These are phyloP conservation scores for Trichophyton schoenleinii DNA, from an alignment of 2,329 filamentous ascomycete genomes.

Conservation along the genomic window DNA sequence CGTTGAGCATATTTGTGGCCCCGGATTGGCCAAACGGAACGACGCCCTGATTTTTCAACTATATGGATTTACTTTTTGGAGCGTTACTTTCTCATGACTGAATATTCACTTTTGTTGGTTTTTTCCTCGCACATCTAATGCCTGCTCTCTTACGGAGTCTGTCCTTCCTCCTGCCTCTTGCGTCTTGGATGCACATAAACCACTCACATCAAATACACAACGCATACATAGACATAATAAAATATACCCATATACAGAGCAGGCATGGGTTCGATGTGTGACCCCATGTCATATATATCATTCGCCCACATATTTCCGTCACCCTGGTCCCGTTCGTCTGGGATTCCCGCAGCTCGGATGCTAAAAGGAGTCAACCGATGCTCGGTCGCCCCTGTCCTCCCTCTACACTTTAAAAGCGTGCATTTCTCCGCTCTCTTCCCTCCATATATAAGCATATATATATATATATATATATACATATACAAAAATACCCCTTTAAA, in stretches of 20 bases:
- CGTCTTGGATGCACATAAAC: not conserved
- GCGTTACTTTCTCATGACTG: not conserved
- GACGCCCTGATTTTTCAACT: not conserved
- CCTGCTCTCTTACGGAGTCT: not conserved
- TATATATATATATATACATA: not conserved
- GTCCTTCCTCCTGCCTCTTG: no score
- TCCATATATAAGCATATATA: no score
- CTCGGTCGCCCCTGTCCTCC: not conserved
- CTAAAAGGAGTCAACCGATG: not conserved
- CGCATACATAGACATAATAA: not conserved
- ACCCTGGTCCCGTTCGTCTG: not conserved
- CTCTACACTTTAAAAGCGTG: not conserved
- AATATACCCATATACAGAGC: not conserved
- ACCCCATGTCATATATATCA: not conserved
- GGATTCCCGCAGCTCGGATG: not conserved
- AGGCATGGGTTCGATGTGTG: not conserved
- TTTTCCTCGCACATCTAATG: not conserved
- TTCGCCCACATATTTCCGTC: not conserved
- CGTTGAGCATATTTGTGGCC: slow-evolving; percentile 36
- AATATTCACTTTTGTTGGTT: not conserved
- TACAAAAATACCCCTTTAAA: not conserved
- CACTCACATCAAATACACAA: not conserved
- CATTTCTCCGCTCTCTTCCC: not conserved
- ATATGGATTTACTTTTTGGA: not conserved
- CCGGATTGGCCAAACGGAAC: not conserved